Conservation (phyloP, 2,329 filamentous ascomycete species). For the Fusarium sp. region DNA sequence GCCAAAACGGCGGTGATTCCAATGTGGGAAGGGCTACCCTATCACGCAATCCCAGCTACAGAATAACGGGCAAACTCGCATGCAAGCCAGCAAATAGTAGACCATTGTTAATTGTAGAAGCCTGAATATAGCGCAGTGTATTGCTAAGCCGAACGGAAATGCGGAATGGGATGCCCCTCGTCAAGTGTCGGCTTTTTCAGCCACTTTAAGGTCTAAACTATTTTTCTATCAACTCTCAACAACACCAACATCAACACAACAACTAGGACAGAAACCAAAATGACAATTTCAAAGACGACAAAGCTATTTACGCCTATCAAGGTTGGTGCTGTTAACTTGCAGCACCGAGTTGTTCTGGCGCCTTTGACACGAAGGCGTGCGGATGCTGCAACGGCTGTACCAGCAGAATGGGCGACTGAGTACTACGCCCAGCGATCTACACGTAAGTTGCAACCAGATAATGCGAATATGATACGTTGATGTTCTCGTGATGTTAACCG, state of each 20-base stretch:
- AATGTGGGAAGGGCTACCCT: neutral
- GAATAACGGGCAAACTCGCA: neutral
- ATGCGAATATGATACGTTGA: neutral
- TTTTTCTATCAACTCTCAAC: neutral
- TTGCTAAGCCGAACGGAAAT: neutral
- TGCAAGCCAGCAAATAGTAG: neutral
- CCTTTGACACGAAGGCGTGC: slow-evolving; percentile 68
- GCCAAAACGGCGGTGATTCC: neutral
- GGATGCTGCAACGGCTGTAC: slow-evolving; percentile 48
- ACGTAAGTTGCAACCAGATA: slow-evolving; percentile 19
- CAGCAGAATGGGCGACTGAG: slow-evolving; percentile 51
- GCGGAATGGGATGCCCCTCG: neutral
- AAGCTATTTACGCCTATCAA: slow-evolving; percentile 57
- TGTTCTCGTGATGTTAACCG: neutral
- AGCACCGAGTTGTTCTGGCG: slow-evolving; percentile 64
- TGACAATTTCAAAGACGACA: slow-evolving; percentile 14
- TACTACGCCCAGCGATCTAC: slow-evolving; percentile 61
- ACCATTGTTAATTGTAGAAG: neutral
- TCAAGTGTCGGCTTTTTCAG: neutral
- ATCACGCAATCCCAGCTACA: neutral
- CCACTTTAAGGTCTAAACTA: neutral
- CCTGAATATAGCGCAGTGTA: neutral
- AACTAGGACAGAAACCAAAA: neutral
- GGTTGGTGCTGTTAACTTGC: slow-evolving; percentile 51
- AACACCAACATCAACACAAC: neutral